Evolutionary conservation across 73 alveolate genomes (phyloP).

Genomic region (Tetrahymena malaccensis): DNA sequence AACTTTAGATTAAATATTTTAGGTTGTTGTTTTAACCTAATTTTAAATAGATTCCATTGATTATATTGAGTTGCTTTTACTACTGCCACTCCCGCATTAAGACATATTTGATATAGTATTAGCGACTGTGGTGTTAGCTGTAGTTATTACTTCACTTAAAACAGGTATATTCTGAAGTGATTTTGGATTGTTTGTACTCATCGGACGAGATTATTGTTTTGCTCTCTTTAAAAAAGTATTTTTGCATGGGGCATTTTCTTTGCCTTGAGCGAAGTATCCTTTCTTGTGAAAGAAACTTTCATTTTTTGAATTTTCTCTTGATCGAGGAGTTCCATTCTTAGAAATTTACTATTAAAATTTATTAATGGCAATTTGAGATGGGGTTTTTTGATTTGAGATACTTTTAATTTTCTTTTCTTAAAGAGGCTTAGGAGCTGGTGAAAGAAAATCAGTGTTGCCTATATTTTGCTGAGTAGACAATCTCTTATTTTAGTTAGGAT

Average conservation of each 20-base stretch:
- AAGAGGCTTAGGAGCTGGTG: neutral
- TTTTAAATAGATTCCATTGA: neutral
- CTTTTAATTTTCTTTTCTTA: neutral
- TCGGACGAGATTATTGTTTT: neutral
- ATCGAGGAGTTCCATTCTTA: neutral
- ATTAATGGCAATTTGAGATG: neutral
- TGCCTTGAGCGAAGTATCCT: neutral
- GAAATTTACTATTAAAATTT: neutral
- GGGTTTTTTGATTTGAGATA: neutral
- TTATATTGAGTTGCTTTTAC: neutral
- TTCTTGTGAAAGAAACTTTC: neutral
- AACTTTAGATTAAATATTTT: slow-evolving; percentile 2
- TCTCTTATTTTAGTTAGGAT: neutral
- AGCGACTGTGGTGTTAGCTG: neutral
- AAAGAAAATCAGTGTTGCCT: neutral
- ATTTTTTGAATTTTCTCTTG: neutral
- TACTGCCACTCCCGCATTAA: neutral
- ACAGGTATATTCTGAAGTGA: neutral
- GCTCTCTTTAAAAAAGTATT: neutral
- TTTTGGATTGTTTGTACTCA: neutral
- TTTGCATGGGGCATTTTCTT: neutral
- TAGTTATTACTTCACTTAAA: neutral
- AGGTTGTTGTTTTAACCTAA: neutral
- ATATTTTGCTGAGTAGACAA: neutral
- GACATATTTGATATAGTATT: neutral